Base-by-base conservation (phyloP, 2,329 filamentous ascomycete genomes). In the Beauveria pseudobassiana region DNA sequence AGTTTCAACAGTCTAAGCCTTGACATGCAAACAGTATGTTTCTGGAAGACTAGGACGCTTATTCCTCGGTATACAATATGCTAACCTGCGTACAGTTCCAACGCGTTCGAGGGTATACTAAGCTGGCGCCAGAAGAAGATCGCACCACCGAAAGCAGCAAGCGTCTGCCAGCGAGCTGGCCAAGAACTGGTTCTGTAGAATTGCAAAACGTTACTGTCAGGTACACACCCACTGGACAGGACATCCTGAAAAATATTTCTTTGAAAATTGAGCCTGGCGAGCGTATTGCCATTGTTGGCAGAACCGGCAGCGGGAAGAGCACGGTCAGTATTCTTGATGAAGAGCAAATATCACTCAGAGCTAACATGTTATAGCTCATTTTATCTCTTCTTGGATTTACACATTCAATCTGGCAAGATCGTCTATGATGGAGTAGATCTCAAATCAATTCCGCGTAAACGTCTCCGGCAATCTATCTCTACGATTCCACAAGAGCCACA, bases 281-380 rank as follows among this genome's bases (percentile, higher is more conserved):
- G 60, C 87, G 88, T 57, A 90, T 90, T 1, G 91, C 90, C 0
- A 81, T 96, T 26, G 88, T 93, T 14, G 91, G 91, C 3, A 84
- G 91, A 8, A 96, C 91, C 0, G 87, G 89, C 0, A 91, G 88
- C 5, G 91, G 91, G 3, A 96, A 96, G 73, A 91, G 87, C 55
- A 96, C 91, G 0, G 81, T 93, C 69, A 70, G 78, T 72, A 46
- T n/a, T 14, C 8, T 8, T 16, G 18, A 20, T 26, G 0, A 34
- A 38, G 43, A 9, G 63, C 66, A 64, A 0, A 49, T 24, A 28
- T 49, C 74, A 40, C 10, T 22, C n/a, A 38, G 9, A 40, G n/a
- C 49, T 53, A 60, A 53, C 48, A n/a, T 22, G 2, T 10, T 53
- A 4, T 24, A 75, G 78, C 67, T 82, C 5, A 77, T 84, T 0